Evolutionary conservation across 495 filamentous ascomycete genomes (phyloP).

Genomic region (Lophium mytilinum): DNA sequence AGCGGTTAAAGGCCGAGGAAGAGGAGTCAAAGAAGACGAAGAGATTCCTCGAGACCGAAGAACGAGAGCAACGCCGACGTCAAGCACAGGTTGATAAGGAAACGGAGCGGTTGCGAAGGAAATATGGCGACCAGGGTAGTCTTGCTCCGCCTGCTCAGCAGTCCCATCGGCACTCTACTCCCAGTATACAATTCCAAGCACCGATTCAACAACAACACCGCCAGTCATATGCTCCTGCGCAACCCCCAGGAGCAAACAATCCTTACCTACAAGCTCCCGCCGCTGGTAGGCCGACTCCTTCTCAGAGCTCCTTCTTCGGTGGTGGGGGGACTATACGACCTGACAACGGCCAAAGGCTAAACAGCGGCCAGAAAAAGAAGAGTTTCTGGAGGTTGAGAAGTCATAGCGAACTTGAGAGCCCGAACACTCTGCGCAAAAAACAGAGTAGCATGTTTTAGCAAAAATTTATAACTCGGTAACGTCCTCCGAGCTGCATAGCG

Average conservation of each 20-base stretch:
- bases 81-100: conserved; percentile 74
- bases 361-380: conserved; percentile 34
- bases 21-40: conserved; percentile 15
- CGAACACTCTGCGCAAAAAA: conserved; percentile 22
- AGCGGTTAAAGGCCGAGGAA: conserved; percentile 14
- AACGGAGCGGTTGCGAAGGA: conserved; percentile 66
- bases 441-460: conserved; percentile 28
- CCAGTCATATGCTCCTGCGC: conserved; percentile 2
- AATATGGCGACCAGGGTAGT: conserved; percentile 53
- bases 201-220: not conserved
- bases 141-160: conserved; percentile 7
- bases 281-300: not conserved
- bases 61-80: conserved; percentile 49
- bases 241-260: conserved; percentile 2
- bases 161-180: conserved; percentile 18
- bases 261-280: conserved; percentile 20
- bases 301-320: conserved; percentile 21
- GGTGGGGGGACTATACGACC: conserved; percentile 9
- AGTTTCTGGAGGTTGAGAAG: conserved; percentile 34
- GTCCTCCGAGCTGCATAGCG: too few species aligned
- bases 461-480: too few species aligned
- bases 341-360: not conserved
- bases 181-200: conserved; percentile 3
- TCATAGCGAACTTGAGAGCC: conserved; percentile 7
- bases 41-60: conserved; percentile 59